Percentiles rank a stretch among this genome's conserved stretches.
phyloP scores from a whole-genome alignment of 495 filamentous ascomycete species.

The Sordaria brevicollis region DNA sequence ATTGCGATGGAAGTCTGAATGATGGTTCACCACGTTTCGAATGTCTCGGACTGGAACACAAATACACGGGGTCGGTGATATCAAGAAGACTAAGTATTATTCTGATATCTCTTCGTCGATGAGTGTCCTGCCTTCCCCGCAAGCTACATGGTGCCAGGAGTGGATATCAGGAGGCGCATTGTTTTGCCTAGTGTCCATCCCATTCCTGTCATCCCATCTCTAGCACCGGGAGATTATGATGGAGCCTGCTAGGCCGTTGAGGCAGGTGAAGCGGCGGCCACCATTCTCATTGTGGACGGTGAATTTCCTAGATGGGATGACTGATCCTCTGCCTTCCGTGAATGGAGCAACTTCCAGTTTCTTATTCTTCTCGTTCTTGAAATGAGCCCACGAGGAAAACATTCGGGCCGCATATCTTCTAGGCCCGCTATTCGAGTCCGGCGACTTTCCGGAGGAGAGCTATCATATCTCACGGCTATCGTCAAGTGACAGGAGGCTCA shows the following conservation, averaged over 20 bases:
- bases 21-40: neutral
- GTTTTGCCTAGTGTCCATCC: neutral
- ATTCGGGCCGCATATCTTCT: neutral
- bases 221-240: neutral
- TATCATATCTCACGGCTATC: neutral
- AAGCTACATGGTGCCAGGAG: neutral
- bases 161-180: neutral
- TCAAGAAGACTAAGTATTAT: neutral
- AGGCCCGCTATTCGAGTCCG: neutral
- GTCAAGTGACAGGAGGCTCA: neutral
- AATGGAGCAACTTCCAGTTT: neutral
- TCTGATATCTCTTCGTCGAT: neutral
- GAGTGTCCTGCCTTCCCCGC: neutral
- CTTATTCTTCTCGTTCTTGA: neutral
- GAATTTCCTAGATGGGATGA: neutral
- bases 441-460: neutral
- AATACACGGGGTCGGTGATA: neutral
- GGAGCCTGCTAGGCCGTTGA: neutral
- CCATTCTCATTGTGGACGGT: neutral
- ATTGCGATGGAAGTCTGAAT: neutral
- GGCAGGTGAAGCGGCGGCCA: neutral
- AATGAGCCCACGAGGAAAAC: neutral
- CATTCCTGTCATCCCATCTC: neutral
- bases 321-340: neutral
- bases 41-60: neutral